Conservation (phyloP, 352 stramenopile species). For the Phytophthora podocarpi region DNA sequence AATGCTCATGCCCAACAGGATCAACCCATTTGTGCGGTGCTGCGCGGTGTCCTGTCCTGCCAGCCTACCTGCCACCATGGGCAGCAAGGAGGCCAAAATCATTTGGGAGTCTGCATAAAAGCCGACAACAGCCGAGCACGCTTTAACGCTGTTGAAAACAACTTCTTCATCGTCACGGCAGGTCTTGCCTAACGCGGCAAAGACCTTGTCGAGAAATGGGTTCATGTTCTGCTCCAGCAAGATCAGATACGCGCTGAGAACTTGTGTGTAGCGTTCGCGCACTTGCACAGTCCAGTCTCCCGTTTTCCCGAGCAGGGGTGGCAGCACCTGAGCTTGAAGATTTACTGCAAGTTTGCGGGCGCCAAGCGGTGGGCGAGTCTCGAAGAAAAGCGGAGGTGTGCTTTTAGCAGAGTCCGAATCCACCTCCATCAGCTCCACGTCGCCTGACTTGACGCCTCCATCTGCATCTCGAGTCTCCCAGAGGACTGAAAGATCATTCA, state of each 20-base stretch:
- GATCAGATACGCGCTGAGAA: slow-evolving; percentile 71
- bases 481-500: slow-evolving; percentile 49
- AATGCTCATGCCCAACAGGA: slow-evolving; percentile 82
- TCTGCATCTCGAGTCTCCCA: slow-evolving; percentile 50
- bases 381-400: slow-evolving; percentile 55
- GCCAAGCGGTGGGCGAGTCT: slow-evolving; percentile 45
- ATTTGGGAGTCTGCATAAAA: slow-evolving; percentile 76
- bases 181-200: slow-evolving; percentile 70
- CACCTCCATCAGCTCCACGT: slow-evolving; percentile 47
- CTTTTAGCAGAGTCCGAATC: slow-evolving; percentile 24
- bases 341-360: slow-evolving; percentile 55
- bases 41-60: slow-evolving; percentile 79
- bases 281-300: slow-evolving; percentile 84
- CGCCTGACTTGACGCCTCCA: slow-evolving; percentile 6
- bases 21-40: slow-evolving; percentile 79
- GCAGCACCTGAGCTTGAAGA: slow-evolving; percentile 54
- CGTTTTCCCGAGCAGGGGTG: slow-evolving; percentile 68
- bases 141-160: slow-evolving; percentile 66
- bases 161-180: slow-evolving; percentile 76
- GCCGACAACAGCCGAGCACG: slow-evolving; percentile 67
- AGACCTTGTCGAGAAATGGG: slow-evolving; percentile 73
- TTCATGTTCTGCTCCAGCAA: slow-evolving; percentile 74
- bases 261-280: slow-evolving; percentile 71
- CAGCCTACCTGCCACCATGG: slow-evolving; percentile 68
- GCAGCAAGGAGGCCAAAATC: slow-evolving; percentile 74